Percentiles rank a stretch among this genome's conserved stretches.
phyloP scores from a whole-genome alignment of 208 protist genomes.

The Borovskyia barvae region DNA sequence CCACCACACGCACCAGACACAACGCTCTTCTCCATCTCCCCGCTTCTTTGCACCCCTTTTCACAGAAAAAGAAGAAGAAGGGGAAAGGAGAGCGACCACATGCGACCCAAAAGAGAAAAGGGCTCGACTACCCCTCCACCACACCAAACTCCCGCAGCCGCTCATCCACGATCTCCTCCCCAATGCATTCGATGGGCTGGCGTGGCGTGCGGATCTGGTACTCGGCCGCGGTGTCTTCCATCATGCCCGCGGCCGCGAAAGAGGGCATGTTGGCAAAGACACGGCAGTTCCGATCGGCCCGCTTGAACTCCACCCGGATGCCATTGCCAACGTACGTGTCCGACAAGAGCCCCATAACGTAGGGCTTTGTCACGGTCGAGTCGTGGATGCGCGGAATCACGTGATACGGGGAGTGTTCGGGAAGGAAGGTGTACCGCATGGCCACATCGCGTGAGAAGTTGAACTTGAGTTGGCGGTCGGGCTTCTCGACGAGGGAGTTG shows the following conservation, averaged over 20 bases:
- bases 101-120: not conserved
- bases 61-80: not conserved
- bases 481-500: constrained; percentile 65
- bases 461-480: constrained; percentile 70
- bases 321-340: constrained; percentile 76
- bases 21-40: too few species aligned
- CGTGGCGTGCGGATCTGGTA: constrained; percentile 75
- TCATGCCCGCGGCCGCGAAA: constrained; percentile 45
- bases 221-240: constrained; percentile 52
- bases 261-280: constrained; percentile 79
- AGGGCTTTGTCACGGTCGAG: constrained; percentile 43
- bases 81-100: not conserved
- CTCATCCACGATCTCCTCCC: constrained; percentile 58
- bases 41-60: too few species aligned
- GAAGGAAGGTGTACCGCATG: constrained; percentile 63
- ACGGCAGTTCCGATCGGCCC: constrained; percentile 53
- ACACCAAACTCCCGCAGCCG: constrained; percentile 65
- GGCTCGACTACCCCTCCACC: constrained; percentile 24
- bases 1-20: too few species aligned
- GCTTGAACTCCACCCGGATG: constrained; percentile 70
- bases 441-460: constrained; percentile 78
- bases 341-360: constrained; percentile 64
- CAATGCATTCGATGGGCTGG: constrained; percentile 56
- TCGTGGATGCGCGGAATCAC: constrained; percentile 76
- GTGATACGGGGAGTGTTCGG: constrained; percentile 72